Evolutionary conservation across 495 filamentous ascomycete species (phyloP).

Genomic region (Penicillium arizonense): DNA sequence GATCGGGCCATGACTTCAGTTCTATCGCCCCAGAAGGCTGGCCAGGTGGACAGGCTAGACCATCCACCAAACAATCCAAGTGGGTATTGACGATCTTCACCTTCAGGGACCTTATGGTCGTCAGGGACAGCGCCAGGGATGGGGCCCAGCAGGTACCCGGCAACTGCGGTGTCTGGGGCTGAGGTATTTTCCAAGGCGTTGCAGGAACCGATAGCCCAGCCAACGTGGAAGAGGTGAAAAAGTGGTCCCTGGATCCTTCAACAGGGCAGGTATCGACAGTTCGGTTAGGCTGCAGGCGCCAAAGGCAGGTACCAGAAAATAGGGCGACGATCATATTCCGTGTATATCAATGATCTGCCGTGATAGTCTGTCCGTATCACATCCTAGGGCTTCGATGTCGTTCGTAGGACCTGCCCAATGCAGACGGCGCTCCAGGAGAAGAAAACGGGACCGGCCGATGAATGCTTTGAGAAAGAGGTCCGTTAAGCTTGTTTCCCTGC

Average conservation of each 20-base stretch:
- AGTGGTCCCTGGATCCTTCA: slow-evolving; percentile 1
- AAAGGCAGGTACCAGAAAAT: slow-evolving; percentile 6
- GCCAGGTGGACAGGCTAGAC: background rate
- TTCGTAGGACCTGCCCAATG: slow-evolving; percentile 1
- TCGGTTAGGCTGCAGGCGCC: slow-evolving; percentile 9
- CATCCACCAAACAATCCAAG: background rate
- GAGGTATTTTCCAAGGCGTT: slow-evolving; percentile 6
- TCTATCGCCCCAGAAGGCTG: slow-evolving; percentile 7
- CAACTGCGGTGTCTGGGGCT: slow-evolving; percentile 2
- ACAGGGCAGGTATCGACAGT: slow-evolving; percentile 16
- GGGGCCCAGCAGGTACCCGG: background rate
- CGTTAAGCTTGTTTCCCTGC: background rate
- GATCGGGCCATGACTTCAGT: slow-evolving; percentile 19
- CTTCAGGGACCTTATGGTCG: background rate
- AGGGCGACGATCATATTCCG: slow-evolving; percentile 21
- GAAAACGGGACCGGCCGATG: background rate
- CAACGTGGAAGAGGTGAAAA: background rate
- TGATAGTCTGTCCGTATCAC: slow-evolving; percentile 16
- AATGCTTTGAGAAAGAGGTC: no score
- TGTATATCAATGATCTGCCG: slow-evolving; percentile 12
- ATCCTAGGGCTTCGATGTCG: background rate
- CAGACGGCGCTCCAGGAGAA: background rate
- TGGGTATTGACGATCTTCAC: slow-evolving; percentile 15
- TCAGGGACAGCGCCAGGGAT: slow-evolving; percentile 4
- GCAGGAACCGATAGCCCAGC: slow-evolving; percentile 6